Evolutionary conservation across 192 early-diverging fungal genomes (phyloP), one percentile per base, ranked within the genome.

Genomic region (Fimicolochytrium jonesii): DNA sequence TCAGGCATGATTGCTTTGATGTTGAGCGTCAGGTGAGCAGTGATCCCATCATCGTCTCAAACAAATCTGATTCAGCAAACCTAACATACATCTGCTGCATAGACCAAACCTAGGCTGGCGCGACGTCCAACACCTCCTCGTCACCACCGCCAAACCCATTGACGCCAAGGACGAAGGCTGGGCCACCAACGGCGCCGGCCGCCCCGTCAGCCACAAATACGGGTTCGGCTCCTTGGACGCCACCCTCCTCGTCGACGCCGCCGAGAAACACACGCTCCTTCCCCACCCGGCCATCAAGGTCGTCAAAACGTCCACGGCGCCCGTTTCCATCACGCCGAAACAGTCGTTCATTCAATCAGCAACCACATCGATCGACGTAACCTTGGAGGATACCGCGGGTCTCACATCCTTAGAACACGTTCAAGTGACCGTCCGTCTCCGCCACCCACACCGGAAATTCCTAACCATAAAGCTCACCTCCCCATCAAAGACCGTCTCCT

Each of bases 21-120:
- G 15, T 77, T 99, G n/a, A 63, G 54, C 7, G 59, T 59, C 25
- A 58, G 81, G 81, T 84, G 59, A 15, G 32, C 35, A n/a, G 17
- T 6, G 5, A 11, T 45, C 22, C 22, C 18, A 17, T 36, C 54
- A 17, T 10, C 7, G 9, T 7, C 46, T 6, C 15, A 58, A 13
- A n/a, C 22, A 32, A 15, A 15, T 15, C 4, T 7, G 53, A 2
- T 37, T 32, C 53, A 2, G 32, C 6, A 4, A 13, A 23, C 11
- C 51, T 6, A 9, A 53, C 51, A 53, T 13, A 4, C 6, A 53
- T 37, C 26, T 42, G 18, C 10, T 15, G 48, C 20, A 54, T 9
- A 85, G 94, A 5, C 92, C 96, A 17, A 90, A 99, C 43, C 77
- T 99, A 48, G 81, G 81, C 17, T 99, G 96, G 96, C 77, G 96